These are phyloP conservation scores for Schizochytrium sp. DNA, from an alignment of 108 stramenopile species.

Conservation along the genomic window DNA sequence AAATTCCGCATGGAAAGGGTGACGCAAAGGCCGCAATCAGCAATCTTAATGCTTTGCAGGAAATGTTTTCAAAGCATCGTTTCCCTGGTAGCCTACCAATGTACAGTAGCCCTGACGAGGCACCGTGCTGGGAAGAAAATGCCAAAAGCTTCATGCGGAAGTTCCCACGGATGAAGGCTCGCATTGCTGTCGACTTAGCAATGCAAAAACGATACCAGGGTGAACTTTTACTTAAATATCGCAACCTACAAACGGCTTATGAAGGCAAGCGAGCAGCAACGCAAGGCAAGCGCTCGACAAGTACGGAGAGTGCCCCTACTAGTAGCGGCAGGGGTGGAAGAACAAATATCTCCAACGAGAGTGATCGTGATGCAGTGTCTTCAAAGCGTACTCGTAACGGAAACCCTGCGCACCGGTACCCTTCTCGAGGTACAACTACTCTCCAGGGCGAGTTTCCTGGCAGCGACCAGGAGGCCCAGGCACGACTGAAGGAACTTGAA, in stretches of 20 bases:
- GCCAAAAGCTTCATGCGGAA: not conserved
- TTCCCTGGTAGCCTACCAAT: not conserved
- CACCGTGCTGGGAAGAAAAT: slow-evolving; percentile 23
- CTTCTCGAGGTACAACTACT: slow-evolving; percentile 4
- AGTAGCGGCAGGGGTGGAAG: not conserved
- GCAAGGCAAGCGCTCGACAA: not conserved
- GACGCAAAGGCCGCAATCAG: not conserved
- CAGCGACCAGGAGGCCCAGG: slow-evolving; percentile 10
- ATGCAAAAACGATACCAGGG: slow-evolving; percentile 22
- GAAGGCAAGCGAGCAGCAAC: slow-evolving; percentile 5
- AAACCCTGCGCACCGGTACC: slow-evolving; percentile 38
- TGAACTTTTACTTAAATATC: not conserved
- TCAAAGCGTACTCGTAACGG: not conserved
- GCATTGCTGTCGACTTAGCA: slow-evolving; percentile 10
- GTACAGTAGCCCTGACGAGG: slow-evolving; percentile 42
- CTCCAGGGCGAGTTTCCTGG: slow-evolving; percentile 28
- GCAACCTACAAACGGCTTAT: slow-evolving; percentile 6
- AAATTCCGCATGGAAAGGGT: not conserved
- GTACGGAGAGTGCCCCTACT: not conserved
- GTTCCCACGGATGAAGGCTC: not conserved
- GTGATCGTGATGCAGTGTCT: not conserved
- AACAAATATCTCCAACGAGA: not conserved
- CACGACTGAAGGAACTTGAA: slow-evolving; percentile 31
- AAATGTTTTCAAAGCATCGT: not conserved
- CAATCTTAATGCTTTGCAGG: slow-evolving; percentile 8